Evolutionary conservation across 768 basidiomycete genomes (phyloP).

Genomic region (Mycena filopes): DNA sequence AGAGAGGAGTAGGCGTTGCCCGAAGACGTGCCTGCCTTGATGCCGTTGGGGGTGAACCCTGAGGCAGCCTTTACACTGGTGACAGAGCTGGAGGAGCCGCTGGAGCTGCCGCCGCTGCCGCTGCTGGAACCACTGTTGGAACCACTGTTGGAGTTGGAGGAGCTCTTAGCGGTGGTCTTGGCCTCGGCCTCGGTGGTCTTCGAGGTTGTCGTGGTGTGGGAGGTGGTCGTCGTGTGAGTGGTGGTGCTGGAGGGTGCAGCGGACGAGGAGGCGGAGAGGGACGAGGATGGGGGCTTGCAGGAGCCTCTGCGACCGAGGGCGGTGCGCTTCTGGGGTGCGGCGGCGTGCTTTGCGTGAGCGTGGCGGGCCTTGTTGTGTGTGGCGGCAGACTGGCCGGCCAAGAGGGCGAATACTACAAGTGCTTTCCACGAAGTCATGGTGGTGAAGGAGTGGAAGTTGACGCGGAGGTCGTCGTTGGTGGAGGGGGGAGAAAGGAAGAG

Average conservation of each 20-base stretch:
- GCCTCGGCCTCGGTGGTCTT: conserved; percentile 1
- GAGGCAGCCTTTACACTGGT: conserved; percentile 29
- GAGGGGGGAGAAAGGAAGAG: conserved; percentile 1
- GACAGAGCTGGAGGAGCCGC: conserved; percentile 8
- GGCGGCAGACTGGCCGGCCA: conserved; percentile 19
- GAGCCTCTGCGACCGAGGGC: conserved; percentile 2
- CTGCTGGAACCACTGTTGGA: conserved; percentile 1
- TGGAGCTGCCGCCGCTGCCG: not conserved
- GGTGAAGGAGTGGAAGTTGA: conserved; percentile 32
- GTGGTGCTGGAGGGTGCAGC: not conserved
- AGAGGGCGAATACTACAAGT: conserved; percentile 27
- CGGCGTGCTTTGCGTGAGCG: conserved; percentile 3
- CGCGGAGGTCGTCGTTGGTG: conserved; percentile 12
- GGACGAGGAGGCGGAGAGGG: not conserved
- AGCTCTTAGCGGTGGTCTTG: not conserved
- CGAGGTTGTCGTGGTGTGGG: conserved; percentile 1
- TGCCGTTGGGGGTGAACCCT: conserved; percentile 52
- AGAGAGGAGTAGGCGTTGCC: conserved; percentile 54
- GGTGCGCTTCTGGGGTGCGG: not conserved
- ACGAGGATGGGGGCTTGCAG: conserved; percentile 22
- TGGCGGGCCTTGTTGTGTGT: conserved; percentile 9
- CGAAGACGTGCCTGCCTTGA: conserved; percentile 59
- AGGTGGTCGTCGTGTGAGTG: conserved; percentile 2
- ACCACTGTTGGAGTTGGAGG: conserved; percentile 1
- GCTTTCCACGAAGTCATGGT: conserved; percentile 29